These are phyloP conservation scores for Heliosperma pusillum DNA, from an alignment of 148 eudicot genomes.

Conservation along the genomic window DNA sequence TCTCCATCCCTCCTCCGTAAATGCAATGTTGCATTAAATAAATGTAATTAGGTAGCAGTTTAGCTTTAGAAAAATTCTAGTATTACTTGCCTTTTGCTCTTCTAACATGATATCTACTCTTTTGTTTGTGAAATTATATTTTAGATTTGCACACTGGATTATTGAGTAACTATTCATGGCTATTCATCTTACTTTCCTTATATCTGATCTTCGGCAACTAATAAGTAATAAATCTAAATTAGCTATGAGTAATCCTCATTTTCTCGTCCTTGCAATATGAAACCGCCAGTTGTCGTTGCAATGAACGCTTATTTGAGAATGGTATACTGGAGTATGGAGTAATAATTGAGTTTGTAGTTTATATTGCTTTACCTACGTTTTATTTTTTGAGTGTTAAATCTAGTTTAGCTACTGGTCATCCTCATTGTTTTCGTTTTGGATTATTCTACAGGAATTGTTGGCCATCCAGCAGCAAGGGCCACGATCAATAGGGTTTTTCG, in stretches of 20 bases:
- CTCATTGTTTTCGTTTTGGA: neutral
- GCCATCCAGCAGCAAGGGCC: slow-evolving; percentile 99
- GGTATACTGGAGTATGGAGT: neutral
- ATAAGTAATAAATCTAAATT: neutral
- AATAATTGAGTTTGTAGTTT: neutral
- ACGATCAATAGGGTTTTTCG: slow-evolving; percentile 89
- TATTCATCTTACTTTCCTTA: neutral
- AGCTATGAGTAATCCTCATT: neutral
- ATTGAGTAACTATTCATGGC: neutral
- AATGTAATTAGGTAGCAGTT: no score
- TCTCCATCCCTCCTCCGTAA: no score
- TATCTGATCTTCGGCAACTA: neutral
- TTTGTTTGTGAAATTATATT: no score
- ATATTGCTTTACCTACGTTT: neutral
- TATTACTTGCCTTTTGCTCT: no score
- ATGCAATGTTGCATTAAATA: no score
- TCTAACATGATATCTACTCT: no score
- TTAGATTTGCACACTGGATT: neutral
- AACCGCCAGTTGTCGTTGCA: neutral
- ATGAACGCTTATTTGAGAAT: neutral
- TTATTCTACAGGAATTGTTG: slow-evolving; percentile 61
- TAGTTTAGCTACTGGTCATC: neutral
- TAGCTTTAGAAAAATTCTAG: no score
- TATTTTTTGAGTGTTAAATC: neutral
- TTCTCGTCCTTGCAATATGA: neutral